Conservation (phyloP, 1,139 yeast genomes). For the Saccharomyces hybrid region DNA sequence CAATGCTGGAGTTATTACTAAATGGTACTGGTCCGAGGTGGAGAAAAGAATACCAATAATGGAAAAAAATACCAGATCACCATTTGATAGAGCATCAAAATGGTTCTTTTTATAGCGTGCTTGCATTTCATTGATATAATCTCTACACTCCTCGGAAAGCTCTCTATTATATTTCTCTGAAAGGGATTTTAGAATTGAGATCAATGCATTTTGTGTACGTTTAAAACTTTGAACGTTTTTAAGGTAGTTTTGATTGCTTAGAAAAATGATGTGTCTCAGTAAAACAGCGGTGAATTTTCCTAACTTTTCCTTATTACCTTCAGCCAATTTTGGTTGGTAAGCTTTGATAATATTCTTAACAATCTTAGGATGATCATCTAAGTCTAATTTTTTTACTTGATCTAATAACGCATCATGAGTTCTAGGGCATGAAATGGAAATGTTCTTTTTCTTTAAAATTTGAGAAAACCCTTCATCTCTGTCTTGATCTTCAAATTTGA, state of each 20-base stretch:
- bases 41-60: slow-evolving; percentile 75
- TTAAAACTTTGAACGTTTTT: slow-evolving; percentile 23
- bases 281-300: slow-evolving; percentile 58
- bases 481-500: slow-evolving; percentile 16
- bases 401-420: slow-evolving; percentile 45
- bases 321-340: slow-evolving; percentile 71
- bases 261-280: slow-evolving; percentile 52
- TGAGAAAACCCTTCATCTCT: slow-evolving; percentile 6
- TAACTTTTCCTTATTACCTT: slow-evolving; percentile 74
- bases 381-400: slow-evolving; percentile 35
- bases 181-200: slow-evolving; percentile 48
- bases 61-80: slow-evolving; percentile 60
- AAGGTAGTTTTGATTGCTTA: slow-evolving; percentile 37
- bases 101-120: slow-evolving; percentile 35
- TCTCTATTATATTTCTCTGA: slow-evolving; percentile 60
- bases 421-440: slow-evolving; percentile 46
- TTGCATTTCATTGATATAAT: slow-evolving; percentile 44
- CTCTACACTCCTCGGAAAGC: slow-evolving; percentile 51
- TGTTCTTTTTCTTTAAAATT: slow-evolving; percentile 4
- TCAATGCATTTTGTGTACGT: slow-evolving; percentile 39
- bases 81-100: slow-evolving; percentile 18
- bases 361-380: slow-evolving; percentile 41
- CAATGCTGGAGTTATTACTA: slow-evolving; percentile 78
- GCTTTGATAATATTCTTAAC: slow-evolving; percentile 50
- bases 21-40: slow-evolving; percentile 92